phyloP scores from a whole-genome alignment of 441 rosid species.

The Populus tomentosa region DNA sequence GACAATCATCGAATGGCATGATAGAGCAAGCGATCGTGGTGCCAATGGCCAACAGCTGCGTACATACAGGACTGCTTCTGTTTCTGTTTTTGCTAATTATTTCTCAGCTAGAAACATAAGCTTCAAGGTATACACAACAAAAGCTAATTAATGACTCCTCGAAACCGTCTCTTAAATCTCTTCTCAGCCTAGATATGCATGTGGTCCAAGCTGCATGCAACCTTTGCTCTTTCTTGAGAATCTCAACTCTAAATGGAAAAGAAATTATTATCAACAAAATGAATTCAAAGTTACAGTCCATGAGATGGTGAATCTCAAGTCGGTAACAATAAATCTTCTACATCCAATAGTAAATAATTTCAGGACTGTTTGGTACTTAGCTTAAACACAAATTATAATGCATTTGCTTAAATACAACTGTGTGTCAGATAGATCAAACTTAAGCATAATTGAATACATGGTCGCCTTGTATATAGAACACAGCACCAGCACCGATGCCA shows the following conservation, averaged over 20 bases:
- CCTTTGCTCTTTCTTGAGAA: neutral
- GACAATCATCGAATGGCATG: constrained; percentile 93
- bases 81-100: constrained; percentile 69
- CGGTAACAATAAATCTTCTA: too few relatives aligned
- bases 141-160: too few relatives aligned
- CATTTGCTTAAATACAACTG: too few relatives aligned
- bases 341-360: too few relatives aligned
- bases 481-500: constrained; percentile 91
- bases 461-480: constrained; percentile 27
- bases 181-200: neutral
- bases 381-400: too few relatives aligned
- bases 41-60: constrained; percentile 80
- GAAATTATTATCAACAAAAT: neutral
- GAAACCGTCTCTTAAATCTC: neutral
- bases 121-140: constrained; percentile 56
- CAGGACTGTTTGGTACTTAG: too few relatives aligned
- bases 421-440: too few relatives aligned
- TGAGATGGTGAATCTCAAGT: neutral
- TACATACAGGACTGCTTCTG: constrained; percentile 91
- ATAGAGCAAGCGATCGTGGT: constrained; percentile 82
- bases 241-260: neutral
- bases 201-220: neutral
- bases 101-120: constrained; percentile 87
- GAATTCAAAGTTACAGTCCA: neutral
- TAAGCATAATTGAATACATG: too few relatives aligned